phyloP scores from a whole-genome alignment of 768 basidiomycete species.

The Suillus plorans region DNA sequence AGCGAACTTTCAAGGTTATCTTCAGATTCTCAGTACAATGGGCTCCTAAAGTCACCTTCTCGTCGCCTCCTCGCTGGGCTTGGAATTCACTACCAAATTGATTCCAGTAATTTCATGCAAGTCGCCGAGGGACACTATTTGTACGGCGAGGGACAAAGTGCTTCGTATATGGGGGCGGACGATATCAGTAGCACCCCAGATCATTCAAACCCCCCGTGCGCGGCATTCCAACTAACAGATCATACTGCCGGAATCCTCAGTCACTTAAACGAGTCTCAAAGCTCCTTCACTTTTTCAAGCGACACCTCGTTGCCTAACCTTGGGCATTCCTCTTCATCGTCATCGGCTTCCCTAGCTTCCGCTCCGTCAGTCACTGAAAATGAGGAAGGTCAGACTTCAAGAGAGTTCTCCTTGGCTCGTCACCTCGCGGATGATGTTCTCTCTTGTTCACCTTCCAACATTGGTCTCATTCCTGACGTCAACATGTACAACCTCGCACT shows the following conservation, averaged over 20 bases:
- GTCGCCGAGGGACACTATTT: not conserved
- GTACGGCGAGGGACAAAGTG: not conserved
- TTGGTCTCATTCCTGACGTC: slow-evolving; percentile 33
- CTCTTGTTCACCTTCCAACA: slow-evolving; percentile 7
- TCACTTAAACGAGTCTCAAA: not conserved
- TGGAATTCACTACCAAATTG: slow-evolving; percentile 20
- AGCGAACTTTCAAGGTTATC: not conserved
- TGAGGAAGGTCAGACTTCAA: not conserved
- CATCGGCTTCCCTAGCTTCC: not conserved
- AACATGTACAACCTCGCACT: slow-evolving; percentile 34
- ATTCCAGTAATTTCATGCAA: not conserved
- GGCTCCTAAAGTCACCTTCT: slow-evolving; percentile 17
- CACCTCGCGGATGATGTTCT: slow-evolving; percentile 14
- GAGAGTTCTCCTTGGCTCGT: not conserved
- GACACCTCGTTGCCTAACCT: not conserved
- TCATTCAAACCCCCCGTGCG: not conserved
- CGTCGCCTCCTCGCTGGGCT: slow-evolving; percentile 24
- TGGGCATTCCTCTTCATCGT: not conserved
- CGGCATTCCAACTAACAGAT: not conserved
- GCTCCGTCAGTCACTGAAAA: not conserved
- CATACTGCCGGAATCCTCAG: not conserved
- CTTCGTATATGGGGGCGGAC: not conserved
- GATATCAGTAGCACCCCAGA: not conserved
- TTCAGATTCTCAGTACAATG: slow-evolving; percentile 31
- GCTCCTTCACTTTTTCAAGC: not conserved